Percentiles rank a stretch among this genome's conserved stretches.
phyloP scores from a whole-genome alignment of 1,284 basidiomycete genomes.

The Ganoderma leucocontextum region DNA sequence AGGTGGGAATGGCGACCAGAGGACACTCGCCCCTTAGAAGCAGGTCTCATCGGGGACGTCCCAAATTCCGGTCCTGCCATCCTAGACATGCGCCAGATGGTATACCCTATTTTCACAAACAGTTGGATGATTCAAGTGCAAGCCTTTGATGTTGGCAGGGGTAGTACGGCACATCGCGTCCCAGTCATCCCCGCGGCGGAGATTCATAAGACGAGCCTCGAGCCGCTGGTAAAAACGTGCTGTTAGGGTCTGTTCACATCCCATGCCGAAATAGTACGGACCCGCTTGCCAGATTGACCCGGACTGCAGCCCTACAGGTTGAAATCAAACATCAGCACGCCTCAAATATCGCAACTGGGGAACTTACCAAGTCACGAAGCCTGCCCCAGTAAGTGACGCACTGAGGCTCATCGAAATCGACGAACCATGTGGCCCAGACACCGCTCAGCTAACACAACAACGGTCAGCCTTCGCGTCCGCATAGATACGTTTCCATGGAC shows the following conservation, averaged over 20 bases:
- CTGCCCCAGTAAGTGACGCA: slow-evolving; percentile 33
- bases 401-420: slow-evolving; percentile 34
- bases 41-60: slow-evolving; percentile 12
- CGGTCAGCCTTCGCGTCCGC: neutral
- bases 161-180: slow-evolving; percentile 29
- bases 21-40: slow-evolving; percentile 4
- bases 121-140: slow-evolving; percentile 21
- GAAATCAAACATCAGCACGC: neutral
- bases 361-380: slow-evolving; percentile 27
- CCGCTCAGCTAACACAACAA: slow-evolving; percentile 5
- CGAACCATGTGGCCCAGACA: slow-evolving; percentile 34
- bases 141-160: slow-evolving; percentile 23
- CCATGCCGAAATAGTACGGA: neutral
- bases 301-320: slow-evolving; percentile 23
- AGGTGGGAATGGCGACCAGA: neutral
- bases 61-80: slow-evolving; percentile 33
- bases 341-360: too few species aligned
- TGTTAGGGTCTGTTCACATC: neutral
- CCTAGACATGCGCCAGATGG: slow-evolving; percentile 3
- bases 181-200: slow-evolving; percentile 23
- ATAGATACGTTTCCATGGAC: neutral
- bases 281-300: slow-evolving; percentile 12
- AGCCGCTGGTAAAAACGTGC: slow-evolving; percentile 13
- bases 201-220: slow-evolving; percentile 23
- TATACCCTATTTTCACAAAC: slow-evolving; percentile 27